Evolutionary conservation across 192 early-diverging fungal species (phyloP).

Genomic region (Rhizophagus clarus): DNA sequence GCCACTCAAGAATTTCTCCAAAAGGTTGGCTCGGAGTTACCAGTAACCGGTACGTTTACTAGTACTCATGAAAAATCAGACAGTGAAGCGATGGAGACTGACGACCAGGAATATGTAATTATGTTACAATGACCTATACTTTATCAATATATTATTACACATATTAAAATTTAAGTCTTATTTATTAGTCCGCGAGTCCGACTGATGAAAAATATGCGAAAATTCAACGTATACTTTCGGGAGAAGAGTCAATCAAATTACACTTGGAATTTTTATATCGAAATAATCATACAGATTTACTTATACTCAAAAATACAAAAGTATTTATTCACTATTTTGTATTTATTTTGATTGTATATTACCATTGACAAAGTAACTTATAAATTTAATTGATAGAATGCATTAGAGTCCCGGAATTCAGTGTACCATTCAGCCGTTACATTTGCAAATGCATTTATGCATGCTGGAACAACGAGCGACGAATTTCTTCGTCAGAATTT

Average conservation of each 20-base stretch:
- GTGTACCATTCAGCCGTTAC: conserved; percentile 95
- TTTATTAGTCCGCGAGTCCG: neutral
- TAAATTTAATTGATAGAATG: conserved; percentile 54
- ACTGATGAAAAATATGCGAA: conserved; percentile 49
- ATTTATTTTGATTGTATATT: neutral
- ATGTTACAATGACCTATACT: conserved; percentile 4
- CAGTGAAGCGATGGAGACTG: conserved; percentile 14
- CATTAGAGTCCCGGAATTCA: conserved; percentile 87
- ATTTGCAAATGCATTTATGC: conserved; percentile 97
- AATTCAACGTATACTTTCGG: conserved; percentile 82
- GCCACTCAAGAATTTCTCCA: conserved; percentile 95
- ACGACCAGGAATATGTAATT: conserved; percentile 20
- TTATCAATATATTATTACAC: neutral
- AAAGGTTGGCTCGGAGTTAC: conserved; percentile 72
- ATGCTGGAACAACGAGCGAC: conserved; percentile 97
- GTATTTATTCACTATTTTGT: conserved; percentile 33
- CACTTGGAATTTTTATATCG: conserved; percentile 94
- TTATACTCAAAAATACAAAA: conserved; percentile 93
- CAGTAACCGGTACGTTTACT: conserved; percentile 35
- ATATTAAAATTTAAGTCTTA: neutral
- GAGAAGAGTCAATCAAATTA: conserved; percentile 88
- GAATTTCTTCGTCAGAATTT: conserved; percentile 96
- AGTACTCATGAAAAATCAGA: conserved; percentile 28
- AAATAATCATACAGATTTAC: conserved; percentile 95
- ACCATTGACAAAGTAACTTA: neutral